Base-by-base conservation (phyloP, 192 early-diverging fungal species). In the Backusella westeae region DNA sequence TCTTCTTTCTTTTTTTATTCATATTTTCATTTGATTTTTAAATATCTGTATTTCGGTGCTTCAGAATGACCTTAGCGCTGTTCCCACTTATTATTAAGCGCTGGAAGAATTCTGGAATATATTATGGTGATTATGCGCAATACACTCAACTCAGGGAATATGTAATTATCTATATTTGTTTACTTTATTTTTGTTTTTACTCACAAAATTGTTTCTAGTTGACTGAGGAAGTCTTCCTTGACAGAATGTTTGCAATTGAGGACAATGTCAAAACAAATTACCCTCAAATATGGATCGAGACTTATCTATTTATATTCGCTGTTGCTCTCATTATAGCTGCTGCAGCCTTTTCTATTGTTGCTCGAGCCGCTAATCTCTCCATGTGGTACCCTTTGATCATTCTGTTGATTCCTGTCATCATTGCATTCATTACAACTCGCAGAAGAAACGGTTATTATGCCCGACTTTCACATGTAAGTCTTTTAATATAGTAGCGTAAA, bases 381-480 rank as follows among this genome's bases (percentile, higher is more conserved):
- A 74, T 78, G 72, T 74, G 72, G 72, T 78, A 78, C 44, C 77
- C 77, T 4, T 65, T 78, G 65, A 46, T 74, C 8, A 52, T 78
- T 19, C 46, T 78, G 2, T 17, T 74, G 9, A 74, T 78, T 36
- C 77, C 77, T 53, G 72, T 67, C n/a, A 19, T 75, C 39, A 75
- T 75, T 44, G 65, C 63, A 29, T 67, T 66, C 42, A 34, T 38
- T 32, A 67, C 65, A 19, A 67, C 74, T 42, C n/a, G 65, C 3
- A 75, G 74, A 75, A 63, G 74, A 75, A 42, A 32, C 4, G 6
- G 23, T 1, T 49, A 75, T 44, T 67, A 67, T n/a, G 35, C 17
- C 2, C 52, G 35, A 19, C 23, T 75, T 19, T 35, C 35, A 23
- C 32, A 26, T 10, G 74, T 75, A 75, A 44, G 36, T 65, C 17